Conservation (phyloP, 2,329 filamentous ascomycete species). For the Hymenotorrendiella dingleyae region DNA sequence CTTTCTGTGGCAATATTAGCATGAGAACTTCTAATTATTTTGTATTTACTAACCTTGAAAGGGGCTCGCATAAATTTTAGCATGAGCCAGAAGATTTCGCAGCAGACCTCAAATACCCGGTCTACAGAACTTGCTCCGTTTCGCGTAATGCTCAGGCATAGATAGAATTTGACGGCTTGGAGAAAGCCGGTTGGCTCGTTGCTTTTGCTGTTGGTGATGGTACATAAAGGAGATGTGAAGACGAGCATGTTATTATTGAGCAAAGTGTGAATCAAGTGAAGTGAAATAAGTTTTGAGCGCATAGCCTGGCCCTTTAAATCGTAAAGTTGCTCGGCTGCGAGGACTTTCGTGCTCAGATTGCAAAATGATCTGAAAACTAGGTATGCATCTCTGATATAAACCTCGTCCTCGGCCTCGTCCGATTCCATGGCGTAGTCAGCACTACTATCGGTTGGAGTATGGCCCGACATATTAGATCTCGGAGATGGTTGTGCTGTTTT, state of each 20-base stretch:
- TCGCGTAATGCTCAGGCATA: conserved; percentile 88
- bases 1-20: conserved; percentile 57
- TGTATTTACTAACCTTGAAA: conserved; percentile 63
- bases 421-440: conserved; percentile 52
- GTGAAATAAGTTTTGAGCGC: conserved; percentile 91
- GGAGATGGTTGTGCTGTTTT: conserved; percentile 39
- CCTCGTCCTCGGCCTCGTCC: conserved; percentile 76
- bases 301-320: conserved; percentile 92
- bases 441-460: conserved; percentile 48
- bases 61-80: conserved; percentile 87
- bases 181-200: conserved; percentile 86
- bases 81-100: conserved; percentile 98
- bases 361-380: conserved; percentile 96
- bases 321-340: conserved; percentile 85
- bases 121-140: conserved; percentile 93
- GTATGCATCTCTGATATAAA: conserved; percentile 95
- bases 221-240: conserved; percentile 86
- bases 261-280: conserved; percentile 91
- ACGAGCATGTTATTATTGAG: conserved; percentile 89
- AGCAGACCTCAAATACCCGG: conserved; percentile 88
- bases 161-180: conserved; percentile 92
- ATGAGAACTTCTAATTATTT: background rate
- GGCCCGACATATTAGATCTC: conserved; percentile 47
- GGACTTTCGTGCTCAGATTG: conserved; percentile 88
- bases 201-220: conserved; percentile 84